phyloP scores from a whole-genome alignment of 176 grass and related monocot genomes.

The Panicum miliaceum region DNA sequence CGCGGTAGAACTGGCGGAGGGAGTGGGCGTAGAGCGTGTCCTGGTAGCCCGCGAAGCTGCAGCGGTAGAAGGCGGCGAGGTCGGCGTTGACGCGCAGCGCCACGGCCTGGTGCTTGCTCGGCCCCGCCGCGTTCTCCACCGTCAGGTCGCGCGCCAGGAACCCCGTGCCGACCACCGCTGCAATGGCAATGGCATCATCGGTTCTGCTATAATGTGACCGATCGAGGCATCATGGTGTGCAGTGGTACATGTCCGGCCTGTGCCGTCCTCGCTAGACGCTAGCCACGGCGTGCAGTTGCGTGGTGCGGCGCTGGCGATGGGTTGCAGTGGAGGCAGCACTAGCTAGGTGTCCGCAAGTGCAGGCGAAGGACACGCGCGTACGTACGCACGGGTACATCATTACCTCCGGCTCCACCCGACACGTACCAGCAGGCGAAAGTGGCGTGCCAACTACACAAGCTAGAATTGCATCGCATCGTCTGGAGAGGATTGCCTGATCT shows the following conservation, averaged over 20 bases:
- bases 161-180: slow-evolving; percentile 73
- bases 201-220: no score
- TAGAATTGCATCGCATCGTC: not conserved
- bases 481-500: not conserved
- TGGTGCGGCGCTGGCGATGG: not conserved
- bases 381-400: not conserved
- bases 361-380: not conserved
- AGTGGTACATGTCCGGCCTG: no score
- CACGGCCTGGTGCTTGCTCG: slow-evolving; percentile 78
- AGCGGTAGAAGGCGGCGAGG: slow-evolving; percentile 72
- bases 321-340: not conserved
- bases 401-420: not conserved
- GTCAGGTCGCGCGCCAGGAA: slow-evolving; percentile 82
- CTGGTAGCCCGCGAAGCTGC: slow-evolving; percentile 91
- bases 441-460: slow-evolving; percentile 11
- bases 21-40: slow-evolving; percentile 95
- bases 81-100: slow-evolving; percentile 72
- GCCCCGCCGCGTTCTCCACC: slow-evolving; percentile 86
- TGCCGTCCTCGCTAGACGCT: not conserved
- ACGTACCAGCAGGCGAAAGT: slow-evolving; percentile 8
- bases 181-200: not conserved
- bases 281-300: not conserved
- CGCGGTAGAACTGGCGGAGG: slow-evolving; percentile 94
- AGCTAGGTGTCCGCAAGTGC: not conserved
- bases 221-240: no score